Evolutionary conservation across 1,284 basidiomycete species (phyloP).

Genomic region (Ceratobasidium sp.): DNA sequence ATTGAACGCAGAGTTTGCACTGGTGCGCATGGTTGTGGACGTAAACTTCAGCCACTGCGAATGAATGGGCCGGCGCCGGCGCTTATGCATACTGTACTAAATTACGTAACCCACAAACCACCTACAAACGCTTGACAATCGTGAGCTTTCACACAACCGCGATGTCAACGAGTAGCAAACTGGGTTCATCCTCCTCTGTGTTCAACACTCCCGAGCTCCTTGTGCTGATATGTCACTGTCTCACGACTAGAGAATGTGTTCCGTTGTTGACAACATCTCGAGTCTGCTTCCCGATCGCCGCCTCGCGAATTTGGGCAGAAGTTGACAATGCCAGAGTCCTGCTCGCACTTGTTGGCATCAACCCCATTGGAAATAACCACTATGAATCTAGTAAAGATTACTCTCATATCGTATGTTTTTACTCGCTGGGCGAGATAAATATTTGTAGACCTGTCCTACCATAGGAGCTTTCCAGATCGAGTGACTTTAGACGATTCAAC

Average conservation of each 20-base stretch:
- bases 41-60: too few species aligned
- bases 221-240: neutral
- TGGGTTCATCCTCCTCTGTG: too few species aligned
- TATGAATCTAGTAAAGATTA: neutral
- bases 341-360: neutral
- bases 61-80: too few species aligned
- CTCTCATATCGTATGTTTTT: neutral
- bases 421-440: neutral
- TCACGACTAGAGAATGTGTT: neutral
- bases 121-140: too few species aligned
- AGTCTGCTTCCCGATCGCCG: neutral
- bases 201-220: neutral
- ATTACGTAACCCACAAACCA: too few species aligned
- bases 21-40: neutral
- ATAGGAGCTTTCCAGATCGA: neutral
- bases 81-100: too few species aligned
- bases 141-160: too few species aligned
- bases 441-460: neutral
- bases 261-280: neutral
- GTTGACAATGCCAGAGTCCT: neutral
- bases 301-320: neutral
- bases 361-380: neutral
- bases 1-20: neutral
- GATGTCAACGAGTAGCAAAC: too few species aligned
- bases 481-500: slow-evolving; percentile 7